These are phyloP conservation scores for Hsuehochloa calcarea DNA, from an alignment of 176 grass and related monocot genomes.

Conservation along the genomic window DNA sequence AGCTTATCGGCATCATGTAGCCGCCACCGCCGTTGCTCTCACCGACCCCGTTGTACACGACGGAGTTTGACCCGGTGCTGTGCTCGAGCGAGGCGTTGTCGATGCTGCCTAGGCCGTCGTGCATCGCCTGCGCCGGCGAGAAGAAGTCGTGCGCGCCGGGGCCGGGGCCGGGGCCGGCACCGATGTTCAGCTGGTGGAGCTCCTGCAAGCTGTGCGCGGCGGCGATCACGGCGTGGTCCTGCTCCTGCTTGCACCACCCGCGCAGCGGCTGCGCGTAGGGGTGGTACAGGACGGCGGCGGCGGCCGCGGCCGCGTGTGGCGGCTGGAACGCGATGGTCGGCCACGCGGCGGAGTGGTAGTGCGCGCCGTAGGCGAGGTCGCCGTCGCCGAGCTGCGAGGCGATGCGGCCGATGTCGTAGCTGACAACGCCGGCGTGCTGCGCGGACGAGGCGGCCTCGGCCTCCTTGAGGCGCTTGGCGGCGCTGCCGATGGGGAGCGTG, in stretches of 20 bases:
- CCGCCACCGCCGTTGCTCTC: conserved; percentile 33
- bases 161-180: not conserved
- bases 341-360: conserved; percentile 43
- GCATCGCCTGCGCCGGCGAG: conserved; percentile 25
- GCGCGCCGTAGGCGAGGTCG: conserved; percentile 28
- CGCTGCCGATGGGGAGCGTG: conserved; percentile 58
- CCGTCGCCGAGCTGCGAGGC: conserved; percentile 27
- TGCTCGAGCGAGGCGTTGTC: conserved; percentile 62
- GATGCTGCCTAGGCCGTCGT: conserved; percentile 38
- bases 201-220: conserved; percentile 74
- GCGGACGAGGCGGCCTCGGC: conserved; percentile 31
- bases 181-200: conserved; percentile 56
- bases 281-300: conserved; percentile 31
- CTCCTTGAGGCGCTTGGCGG: conserved; percentile 76
- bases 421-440: conserved; percentile 25
- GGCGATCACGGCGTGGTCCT: conserved; percentile 50
- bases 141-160: conserved; percentile 56
- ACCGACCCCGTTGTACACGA: conserved; percentile 42
- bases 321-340: conserved; percentile 67
- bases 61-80: conserved; percentile 70
- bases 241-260: conserved; percentile 81
- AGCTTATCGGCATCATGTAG: conserved; percentile 54
- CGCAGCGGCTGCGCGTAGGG: conserved; percentile 42
- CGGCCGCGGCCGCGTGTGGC: not conserved
- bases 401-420: conserved; percentile 42